Conservation (phyloP, 2,329 filamentous ascomycete species). For the Colletotrichum higginsianum region DNA sequence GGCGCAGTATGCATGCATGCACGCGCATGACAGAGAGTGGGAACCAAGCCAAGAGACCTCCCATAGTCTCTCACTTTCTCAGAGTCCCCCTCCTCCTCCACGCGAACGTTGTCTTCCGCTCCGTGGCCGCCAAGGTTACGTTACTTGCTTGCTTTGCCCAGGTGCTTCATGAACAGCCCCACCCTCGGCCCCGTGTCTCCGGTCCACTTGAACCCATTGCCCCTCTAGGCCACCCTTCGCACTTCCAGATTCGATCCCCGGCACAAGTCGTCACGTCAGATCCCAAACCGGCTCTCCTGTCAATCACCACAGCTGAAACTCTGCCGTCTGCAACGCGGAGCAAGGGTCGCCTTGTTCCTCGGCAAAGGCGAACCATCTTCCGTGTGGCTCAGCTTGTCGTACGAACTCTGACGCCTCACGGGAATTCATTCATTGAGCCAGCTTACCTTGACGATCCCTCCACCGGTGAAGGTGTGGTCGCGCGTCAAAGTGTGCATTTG, state of each 20-base stretch:
- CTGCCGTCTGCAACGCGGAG: constrained; percentile 25
- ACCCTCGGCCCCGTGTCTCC: not conserved
- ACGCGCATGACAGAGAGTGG: not conserved
- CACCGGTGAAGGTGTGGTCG: not conserved
- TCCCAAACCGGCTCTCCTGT: constrained; percentile 38
- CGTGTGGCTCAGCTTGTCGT: constrained; percentile 15
- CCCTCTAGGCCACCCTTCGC: not conserved
- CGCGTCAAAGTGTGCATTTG: constrained; percentile 22
- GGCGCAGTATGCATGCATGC: not conserved
- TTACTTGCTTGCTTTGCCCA: not conserved
- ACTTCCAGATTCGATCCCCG: constrained; percentile 12
- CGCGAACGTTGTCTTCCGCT: not conserved
- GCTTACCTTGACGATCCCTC: not conserved
- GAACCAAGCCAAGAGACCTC: not conserved
- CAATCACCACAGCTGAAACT: constrained; percentile 38
- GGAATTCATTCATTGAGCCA: not conserved
- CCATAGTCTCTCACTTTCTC: not conserved
- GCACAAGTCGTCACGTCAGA: constrained; percentile 30
- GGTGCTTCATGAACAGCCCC: not conserved
- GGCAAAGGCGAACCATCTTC: constrained; percentile 6
- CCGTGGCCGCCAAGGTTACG: no score
- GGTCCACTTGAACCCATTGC: constrained; percentile 7
- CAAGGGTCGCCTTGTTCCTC: constrained; percentile 12
- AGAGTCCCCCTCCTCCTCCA: not conserved
- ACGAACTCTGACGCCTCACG: not conserved